These are phyloP conservation scores for Trichoderma asperelloides DNA, from an alignment of 495 filamentous ascomycete genomes.

Conservation along the genomic window DNA sequence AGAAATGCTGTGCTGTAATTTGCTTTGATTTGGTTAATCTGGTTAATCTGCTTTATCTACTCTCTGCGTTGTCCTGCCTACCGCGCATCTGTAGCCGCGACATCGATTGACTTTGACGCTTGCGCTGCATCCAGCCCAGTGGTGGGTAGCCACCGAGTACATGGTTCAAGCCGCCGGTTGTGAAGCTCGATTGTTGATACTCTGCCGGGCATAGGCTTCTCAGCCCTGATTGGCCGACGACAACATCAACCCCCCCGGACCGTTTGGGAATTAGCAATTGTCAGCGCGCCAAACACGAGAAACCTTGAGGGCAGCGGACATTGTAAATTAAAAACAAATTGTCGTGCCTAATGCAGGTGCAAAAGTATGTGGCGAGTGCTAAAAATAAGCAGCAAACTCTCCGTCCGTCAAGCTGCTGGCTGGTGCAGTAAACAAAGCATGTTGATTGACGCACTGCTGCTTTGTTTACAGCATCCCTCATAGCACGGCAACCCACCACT, in stretches of 20 bases:
- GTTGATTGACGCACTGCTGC: too few relatives aligned
- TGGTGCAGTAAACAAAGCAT: too few relatives aligned
- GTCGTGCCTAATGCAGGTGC: not conserved
- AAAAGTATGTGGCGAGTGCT: not conserved
- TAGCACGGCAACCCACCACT: too few relatives aligned
- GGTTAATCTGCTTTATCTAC: too few relatives aligned
- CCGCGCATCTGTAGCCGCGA: not conserved
- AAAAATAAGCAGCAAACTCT: not conserved
- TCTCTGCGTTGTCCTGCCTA: too few relatives aligned
- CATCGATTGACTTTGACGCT: not conserved
- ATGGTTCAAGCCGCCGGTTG: not conserved
- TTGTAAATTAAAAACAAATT: not conserved
- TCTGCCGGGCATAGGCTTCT: not conserved
- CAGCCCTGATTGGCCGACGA: not conserved
- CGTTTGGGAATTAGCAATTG: not conserved
- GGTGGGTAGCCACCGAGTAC: not conserved
- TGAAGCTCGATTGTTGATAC: slow-evolving; percentile 1
- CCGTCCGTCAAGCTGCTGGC: too few relatives aligned
- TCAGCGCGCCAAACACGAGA: not conserved
- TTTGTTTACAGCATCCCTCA: too few relatives aligned
- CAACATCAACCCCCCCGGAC: too few relatives aligned
- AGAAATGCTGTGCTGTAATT: not conserved
- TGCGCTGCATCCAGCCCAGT: not conserved
- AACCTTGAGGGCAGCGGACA: not conserved
- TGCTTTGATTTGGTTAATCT: not conserved